Conservation (phyloP, 73 alveolate species). For the Tetrahymena elliotti region DNA sequence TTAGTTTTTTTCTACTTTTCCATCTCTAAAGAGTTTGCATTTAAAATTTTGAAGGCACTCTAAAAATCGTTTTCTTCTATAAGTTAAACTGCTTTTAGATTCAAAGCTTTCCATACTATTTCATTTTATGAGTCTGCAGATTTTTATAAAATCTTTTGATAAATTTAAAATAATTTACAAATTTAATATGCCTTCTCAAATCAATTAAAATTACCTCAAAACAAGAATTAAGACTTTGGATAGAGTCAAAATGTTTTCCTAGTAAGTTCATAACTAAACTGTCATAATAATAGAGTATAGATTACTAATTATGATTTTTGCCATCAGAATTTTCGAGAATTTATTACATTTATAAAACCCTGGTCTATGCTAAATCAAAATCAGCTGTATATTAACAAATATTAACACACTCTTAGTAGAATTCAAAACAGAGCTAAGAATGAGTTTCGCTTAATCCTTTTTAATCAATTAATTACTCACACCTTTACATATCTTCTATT, state of each 20-base stretch:
- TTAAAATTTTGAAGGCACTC: not conserved
- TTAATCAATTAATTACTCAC: not conserved
- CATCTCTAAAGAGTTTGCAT: not conserved
- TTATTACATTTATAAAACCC: not conserved
- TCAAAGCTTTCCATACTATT: not conserved
- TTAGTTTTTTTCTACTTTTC: not conserved
- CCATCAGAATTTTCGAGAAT: not conserved
- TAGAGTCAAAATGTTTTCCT: not conserved
- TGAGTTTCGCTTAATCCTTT: not conserved
- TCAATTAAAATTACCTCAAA: not conserved
- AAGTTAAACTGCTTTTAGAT: not conserved
- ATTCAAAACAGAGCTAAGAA: not conserved
- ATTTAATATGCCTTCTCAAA: no score
- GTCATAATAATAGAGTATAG: not conserved
- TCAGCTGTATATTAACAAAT: not conserved
- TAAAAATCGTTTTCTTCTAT: not conserved
- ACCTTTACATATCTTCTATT: not conserved
- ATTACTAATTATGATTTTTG: not conserved
- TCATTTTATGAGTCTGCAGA: not conserved
- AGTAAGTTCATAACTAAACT: not conserved
- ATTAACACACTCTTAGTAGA: not conserved
- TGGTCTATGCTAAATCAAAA: not conserved
- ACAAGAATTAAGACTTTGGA: not conserved
- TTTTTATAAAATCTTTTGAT: not conserved
- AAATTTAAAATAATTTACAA: not conserved